Evolutionary conservation across 2,329 filamentous ascomycete genomes (phyloP).

Genomic region (Colletotrichum karsti): DNA sequence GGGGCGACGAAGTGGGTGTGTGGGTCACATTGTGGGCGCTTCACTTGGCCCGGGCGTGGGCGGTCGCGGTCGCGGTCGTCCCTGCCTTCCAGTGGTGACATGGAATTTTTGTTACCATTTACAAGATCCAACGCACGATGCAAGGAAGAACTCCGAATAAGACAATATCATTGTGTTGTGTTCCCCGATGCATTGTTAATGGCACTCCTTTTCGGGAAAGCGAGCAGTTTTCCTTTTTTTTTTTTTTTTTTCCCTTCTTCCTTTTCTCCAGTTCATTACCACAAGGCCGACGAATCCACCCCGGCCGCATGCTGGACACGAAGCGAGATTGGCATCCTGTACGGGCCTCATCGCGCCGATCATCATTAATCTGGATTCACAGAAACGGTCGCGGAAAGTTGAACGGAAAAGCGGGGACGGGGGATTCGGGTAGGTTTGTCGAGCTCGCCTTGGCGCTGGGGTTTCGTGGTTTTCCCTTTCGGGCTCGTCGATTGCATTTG

Average conservation of each 20-base stretch:
- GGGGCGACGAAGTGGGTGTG: neutral
- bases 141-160: neutral
- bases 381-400: neutral
- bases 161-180: neutral
- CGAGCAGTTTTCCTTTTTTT: no score
- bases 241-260: neutral
- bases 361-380: conserved; percentile 12
- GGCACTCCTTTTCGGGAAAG: neutral
- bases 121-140: neutral
- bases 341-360: conserved; percentile 8
- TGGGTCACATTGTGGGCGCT: no score
- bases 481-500: neutral
- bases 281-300: neutral
- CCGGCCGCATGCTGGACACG: neutral
- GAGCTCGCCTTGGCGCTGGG: neutral
- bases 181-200: neutral
- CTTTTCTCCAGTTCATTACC: neutral
- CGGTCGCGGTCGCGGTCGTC: no score
- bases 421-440: neutral
- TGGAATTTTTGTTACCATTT: no score
- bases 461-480: neutral
- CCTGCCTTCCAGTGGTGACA: no score
- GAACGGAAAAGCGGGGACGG: neutral
- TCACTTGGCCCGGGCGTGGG: no score
- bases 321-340: conserved; percentile 24